These are phyloP conservation scores for Aureobasidium sp. DNA, from an alignment of 2,329 filamentous ascomycete genomes.

Conservation along the genomic window DNA sequence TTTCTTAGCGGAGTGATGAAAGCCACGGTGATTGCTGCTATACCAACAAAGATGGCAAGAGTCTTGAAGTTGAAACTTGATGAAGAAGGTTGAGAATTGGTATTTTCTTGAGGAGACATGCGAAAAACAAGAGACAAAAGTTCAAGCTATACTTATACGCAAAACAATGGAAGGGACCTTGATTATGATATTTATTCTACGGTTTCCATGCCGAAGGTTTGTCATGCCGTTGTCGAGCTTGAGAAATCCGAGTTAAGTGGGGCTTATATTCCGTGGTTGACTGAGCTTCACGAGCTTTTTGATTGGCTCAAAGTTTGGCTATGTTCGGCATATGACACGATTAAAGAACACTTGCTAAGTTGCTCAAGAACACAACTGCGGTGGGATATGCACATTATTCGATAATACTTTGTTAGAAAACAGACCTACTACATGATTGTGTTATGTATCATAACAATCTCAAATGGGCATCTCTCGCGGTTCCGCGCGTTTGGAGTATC, in stretches of 20 bases:
- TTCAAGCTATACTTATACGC: neutral
- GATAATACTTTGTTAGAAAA: too few relatives aligned
- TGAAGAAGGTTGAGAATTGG: constrained; percentile 6
- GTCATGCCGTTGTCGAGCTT: constrained; percentile 2
- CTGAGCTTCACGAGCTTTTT: neutral
- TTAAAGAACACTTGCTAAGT: too few relatives aligned
- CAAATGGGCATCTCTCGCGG: too few relatives aligned
- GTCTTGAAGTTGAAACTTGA: constrained; percentile 22
- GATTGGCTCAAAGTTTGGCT: neutral
- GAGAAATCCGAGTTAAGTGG: constrained; percentile 4
- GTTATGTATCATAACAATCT: too few relatives aligned
- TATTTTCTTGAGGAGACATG: constrained; percentile 21
- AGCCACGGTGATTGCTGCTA: constrained; percentile 41
- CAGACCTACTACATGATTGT: too few relatives aligned
- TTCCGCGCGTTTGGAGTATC: neutral
- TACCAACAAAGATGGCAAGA: constrained; percentile 26
- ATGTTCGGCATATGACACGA: too few relatives aligned
- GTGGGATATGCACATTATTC: too few relatives aligned
- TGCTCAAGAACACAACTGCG: too few relatives aligned
- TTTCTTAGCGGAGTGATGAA: constrained; percentile 36
- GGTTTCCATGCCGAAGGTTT: neutral
- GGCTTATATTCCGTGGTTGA: neutral
- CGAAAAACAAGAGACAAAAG: constrained; percentile 2
- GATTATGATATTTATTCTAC: constrained; percentile 13
- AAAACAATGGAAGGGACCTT: neutral